A percentile compares a stretch with the other conserved stretches of the same genome.
Evolutionary conservation across 495 filamentous ascomycete genomes (phyloP).

Genomic region (Apiosordaria backusii): DNA sequence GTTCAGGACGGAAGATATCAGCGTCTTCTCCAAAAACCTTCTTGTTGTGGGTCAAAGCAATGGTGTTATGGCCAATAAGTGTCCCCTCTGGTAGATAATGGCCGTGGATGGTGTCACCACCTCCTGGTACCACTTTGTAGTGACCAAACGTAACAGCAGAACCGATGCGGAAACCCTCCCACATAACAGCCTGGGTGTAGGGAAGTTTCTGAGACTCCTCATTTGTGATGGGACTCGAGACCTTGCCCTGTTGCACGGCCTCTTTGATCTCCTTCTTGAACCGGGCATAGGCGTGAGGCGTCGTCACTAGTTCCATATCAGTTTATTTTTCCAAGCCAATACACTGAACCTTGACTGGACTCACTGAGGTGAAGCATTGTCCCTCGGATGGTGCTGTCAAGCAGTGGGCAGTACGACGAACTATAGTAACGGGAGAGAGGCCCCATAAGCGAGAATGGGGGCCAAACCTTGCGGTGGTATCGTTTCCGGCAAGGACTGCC

Average conservation of each 20-base stretch:
- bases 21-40: slow-evolving; percentile 46
- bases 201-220: slow-evolving; percentile 40
- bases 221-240: slow-evolving; percentile 35
- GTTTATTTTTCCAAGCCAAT: too few relatives aligned
- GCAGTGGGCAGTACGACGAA: too few relatives aligned
- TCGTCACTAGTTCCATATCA: too few relatives aligned
- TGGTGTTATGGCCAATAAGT: slow-evolving; percentile 40
- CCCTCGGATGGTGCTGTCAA: slow-evolving; percentile 42
- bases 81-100: slow-evolving; percentile 46
- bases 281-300: slow-evolving; percentile 45
- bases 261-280: slow-evolving; percentile 54
- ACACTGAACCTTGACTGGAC: too few relatives aligned
- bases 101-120: slow-evolving; percentile 45
- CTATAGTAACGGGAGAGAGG: too few relatives aligned
- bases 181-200: slow-evolving; percentile 46
- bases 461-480: slow-evolving; percentile 50
- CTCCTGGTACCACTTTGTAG: slow-evolving; percentile 39
- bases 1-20: slow-evolving; percentile 47
- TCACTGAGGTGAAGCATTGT: slow-evolving; percentile 48
- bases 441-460: neutral
- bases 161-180: slow-evolving; percentile 45
- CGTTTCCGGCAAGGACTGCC: slow-evolving; percentile 54
- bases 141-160: slow-evolving; percentile 28
- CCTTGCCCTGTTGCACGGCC: slow-evolving; percentile 25
- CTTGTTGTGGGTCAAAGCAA: slow-evolving; percentile 32